Base-by-base conservation (phyloP, 2,329 filamentous ascomycete species). In the Didymella segeticola region DNA sequence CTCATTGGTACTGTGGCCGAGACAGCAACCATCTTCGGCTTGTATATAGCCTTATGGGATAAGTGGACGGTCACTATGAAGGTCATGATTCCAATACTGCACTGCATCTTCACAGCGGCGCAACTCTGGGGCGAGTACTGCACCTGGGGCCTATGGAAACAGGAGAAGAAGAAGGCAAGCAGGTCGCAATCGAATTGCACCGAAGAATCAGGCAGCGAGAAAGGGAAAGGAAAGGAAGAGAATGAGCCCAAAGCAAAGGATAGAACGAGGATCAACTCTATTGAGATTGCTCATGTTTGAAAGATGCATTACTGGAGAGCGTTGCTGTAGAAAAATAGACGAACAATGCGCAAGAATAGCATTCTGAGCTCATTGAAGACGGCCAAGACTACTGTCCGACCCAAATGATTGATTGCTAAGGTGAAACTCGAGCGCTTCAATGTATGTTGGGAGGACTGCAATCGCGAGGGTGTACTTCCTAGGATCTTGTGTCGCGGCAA, bases 111-210 rank as follows among this genome's bases (percentile, higher is more conserved):
- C 15, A 54, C 51, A 7, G 51, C 43, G 5, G 51, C 51, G 11
- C 51, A 54, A 26, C 51, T 54, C 10, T 54, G 51, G 51, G 45
- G 51, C 15, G 51, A 54, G 38, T 48, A 54, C 38, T 54, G 51
- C 39, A 54, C 51, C 0, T 54, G 51, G 51, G 37, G 47, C 14
- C 10, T 54, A 31, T 54, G 51, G 51, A 43, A 54, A 10, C 23
- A 54, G 20, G 37, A 54, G 22, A 54, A 54, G 15, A 23, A 7
- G n/a, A 47, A 37, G 19, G 29, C 22, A 17, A 47, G 30, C 14
- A 26, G 36, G 30, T 2, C n/a, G 14, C 23, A 41, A 10, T 5
- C 14, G 10, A 22, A 30, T 11, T 17, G 45, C 19, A 22, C 20
- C 6, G 27, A 23, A 8, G 14, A 2, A 19, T 10, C 14, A n/a